A percentile compares a stretch with the other conserved stretches of the same genome.
Conservation (phyloP, 2,329 filamentous ascomycete genomes). For the Sclerotinia sclerotiorum region DNA sequence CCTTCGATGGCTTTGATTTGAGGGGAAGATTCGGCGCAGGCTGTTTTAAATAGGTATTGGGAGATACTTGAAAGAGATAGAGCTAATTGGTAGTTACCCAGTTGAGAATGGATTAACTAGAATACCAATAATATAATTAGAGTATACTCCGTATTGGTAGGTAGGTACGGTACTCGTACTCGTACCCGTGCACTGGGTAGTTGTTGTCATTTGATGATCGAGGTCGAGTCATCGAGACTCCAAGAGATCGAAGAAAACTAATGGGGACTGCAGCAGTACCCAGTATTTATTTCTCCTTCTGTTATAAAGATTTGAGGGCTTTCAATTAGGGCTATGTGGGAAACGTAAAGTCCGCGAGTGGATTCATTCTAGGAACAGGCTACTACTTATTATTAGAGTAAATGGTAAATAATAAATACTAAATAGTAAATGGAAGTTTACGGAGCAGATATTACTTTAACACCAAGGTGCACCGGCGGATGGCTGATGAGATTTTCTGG, state of each 20-base stretch:
- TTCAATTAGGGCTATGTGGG: not conserved
- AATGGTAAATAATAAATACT: no score
- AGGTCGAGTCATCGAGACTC: not conserved
- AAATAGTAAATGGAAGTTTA: not conserved
- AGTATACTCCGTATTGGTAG: no score
- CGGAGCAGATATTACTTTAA: not conserved
- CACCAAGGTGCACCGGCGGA: not conserved
- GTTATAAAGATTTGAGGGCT: not conserved
- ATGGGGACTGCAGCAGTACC: not conserved
- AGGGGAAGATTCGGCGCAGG: not conserved
- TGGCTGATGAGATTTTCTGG: not conserved
- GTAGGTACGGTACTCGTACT: no score
- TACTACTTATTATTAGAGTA: not conserved
- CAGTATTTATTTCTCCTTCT: no score
- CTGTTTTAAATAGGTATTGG: not conserved
- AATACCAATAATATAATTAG: no score
- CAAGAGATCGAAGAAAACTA: not conserved
- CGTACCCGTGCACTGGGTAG: not conserved
- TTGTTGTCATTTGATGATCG: not conserved
- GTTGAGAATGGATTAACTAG: no score
- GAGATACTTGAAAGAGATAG: not conserved
- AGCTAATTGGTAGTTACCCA: no score
- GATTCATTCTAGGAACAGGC: not conserved
- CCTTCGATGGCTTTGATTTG: not conserved
- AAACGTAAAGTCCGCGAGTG: not conserved